These are phyloP conservation scores for Helotiales sp. DNA, from an alignment of 2,329 filamentous ascomycete species.

Conservation along the genomic window DNA sequence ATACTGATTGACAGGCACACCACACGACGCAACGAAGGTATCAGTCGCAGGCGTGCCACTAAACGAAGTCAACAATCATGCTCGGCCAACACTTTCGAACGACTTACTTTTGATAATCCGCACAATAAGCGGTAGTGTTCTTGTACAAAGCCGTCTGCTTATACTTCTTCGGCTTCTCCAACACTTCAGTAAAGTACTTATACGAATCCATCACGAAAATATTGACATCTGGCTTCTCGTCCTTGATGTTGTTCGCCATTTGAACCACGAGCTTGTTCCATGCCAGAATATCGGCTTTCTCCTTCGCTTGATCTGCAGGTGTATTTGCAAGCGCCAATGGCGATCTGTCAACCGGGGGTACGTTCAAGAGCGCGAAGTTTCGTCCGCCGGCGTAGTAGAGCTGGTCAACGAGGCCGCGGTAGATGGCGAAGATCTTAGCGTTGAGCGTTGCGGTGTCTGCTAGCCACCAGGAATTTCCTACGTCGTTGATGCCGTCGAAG, in stretches of 20 bases:
- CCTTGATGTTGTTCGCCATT: constrained; percentile 46
- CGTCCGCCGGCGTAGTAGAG: constrained; percentile 59
- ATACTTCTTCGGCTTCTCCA: constrained; percentile 57
- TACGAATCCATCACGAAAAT: constrained; percentile 60
- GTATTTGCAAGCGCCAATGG: constrained; percentile 53
- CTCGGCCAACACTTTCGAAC: neutral
- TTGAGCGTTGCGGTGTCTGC: constrained; percentile 45
- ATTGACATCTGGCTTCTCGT: constrained; percentile 48
- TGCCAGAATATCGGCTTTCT: constrained; percentile 52
- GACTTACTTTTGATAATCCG: constrained; percentile 58
- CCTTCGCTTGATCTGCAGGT: constrained; percentile 40
- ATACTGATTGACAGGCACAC: constrained; percentile 63
- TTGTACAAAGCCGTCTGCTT: constrained; percentile 56
- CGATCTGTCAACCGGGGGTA: constrained; percentile 61
- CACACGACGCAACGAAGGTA: constrained; percentile 52
- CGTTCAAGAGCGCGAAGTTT: constrained; percentile 64
- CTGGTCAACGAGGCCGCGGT: constrained; percentile 48
- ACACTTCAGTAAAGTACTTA: constrained; percentile 54
- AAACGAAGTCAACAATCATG: neutral
- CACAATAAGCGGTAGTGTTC: constrained; percentile 61
- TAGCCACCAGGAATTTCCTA: constrained; percentile 53
- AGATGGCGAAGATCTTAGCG: constrained; percentile 49
- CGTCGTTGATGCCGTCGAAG: constrained; percentile 62
- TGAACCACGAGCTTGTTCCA: constrained; percentile 55
- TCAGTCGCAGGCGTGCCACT: constrained; percentile 51